Percentiles rank a stretch among this genome's conserved stretches.
These are phyloP conservation scores for Hordeum pubiflorum DNA, from an alignment of 202 grass and related monocot species.

Conservation along the genomic window DNA sequence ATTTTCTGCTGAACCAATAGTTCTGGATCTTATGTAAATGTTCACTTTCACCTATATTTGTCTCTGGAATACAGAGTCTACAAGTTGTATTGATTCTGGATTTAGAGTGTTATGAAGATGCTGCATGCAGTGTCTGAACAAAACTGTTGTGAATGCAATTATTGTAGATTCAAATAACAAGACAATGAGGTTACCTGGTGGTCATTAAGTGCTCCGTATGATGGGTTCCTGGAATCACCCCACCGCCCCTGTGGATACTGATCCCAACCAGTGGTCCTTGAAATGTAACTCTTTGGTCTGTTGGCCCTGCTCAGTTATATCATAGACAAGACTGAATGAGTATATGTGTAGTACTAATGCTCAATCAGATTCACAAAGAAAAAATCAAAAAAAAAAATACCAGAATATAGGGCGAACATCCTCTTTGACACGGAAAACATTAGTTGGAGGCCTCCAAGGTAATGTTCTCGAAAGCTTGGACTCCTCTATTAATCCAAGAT, in stretches of 20 bases:
- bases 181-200: not conserved
- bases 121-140: not conserved
- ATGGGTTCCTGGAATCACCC: not conserved
- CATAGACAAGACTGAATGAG: slow-evolving; percentile 4
- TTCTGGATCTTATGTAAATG: not conserved
- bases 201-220: not conserved
- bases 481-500: slow-evolving; percentile 76
- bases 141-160: not conserved
- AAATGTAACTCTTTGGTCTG: slow-evolving; percentile 84
- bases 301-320: slow-evolving; percentile 59
- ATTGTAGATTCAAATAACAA: not conserved
- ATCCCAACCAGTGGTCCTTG: slow-evolving; percentile 70
- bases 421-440: slow-evolving; percentile 82
- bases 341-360: not conserved
- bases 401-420: slow-evolving; percentile 90
- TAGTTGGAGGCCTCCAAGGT: slow-evolving; percentile 71
- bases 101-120: slow-evolving; percentile 1
- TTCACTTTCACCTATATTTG: not conserved
- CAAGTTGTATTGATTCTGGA: not conserved
- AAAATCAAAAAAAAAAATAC: slow-evolving; percentile 24
- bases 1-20: not conserved
- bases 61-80: not conserved
- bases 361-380: not conserved
- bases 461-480: slow-evolving; percentile 68
- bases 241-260: slow-evolving; percentile 62